phyloP scores from a whole-genome alignment of 371 early-diverging fungal genomes.

The Syncephalis plumigaleata region DNA sequence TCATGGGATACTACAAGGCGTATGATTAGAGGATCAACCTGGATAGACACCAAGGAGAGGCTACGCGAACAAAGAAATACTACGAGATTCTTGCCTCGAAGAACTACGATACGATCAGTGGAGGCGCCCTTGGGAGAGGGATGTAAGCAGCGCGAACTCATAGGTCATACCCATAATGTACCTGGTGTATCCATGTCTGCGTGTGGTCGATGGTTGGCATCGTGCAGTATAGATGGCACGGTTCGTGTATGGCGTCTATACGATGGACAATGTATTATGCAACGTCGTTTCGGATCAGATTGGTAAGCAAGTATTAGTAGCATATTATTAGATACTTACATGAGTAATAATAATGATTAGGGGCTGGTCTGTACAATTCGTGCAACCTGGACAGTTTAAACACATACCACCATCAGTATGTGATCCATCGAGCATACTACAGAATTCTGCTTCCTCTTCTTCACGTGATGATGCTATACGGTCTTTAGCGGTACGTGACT shows the following conservation, averaged over 20 bases:
- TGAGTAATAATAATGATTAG: not conserved
- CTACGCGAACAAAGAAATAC: no score
- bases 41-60: no score
- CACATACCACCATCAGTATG: not conserved
- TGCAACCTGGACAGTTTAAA: not conserved
- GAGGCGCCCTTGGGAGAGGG: no score
- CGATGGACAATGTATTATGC: constrained; percentile 6
- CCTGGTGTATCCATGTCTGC: constrained; percentile 33
- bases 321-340: not conserved
- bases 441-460: not conserved
- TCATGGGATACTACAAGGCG: no score
- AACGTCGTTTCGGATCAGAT: constrained; percentile 3
- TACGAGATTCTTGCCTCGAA: no score
- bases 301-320: not conserved
- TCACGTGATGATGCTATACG: no score
- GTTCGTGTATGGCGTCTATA: constrained; percentile 27
- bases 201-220: constrained; percentile 31
- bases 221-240: constrained; percentile 31
- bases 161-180: constrained; percentile 41
- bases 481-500: no score
- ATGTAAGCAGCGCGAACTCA: not conserved
- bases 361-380: constrained; percentile 7
- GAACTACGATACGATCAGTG: no score
- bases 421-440: not conserved
- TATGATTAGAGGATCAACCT: no score